Base-by-base conservation (phyloP, 345 rosid genomes). In the Lepidium africanum region DNA sequence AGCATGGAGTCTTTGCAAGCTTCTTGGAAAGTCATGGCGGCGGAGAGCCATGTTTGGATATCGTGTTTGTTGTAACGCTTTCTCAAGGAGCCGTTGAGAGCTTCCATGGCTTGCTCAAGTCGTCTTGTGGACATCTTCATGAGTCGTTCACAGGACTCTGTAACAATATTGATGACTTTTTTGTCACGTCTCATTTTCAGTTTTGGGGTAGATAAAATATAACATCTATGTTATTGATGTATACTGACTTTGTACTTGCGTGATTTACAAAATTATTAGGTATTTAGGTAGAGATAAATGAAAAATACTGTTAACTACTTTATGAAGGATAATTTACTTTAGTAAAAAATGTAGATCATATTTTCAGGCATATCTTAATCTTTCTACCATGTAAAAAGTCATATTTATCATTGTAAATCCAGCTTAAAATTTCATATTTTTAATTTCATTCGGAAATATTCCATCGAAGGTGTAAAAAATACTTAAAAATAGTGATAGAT, bases 31-130 rank as follows among this genome's bases (percentile, higher is more conserved):
- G 96, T 83, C 67, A 89, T 13, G 58, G 85, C 91, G 7, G 98
- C 88, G 23, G 92, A 87, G 21, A 92, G 78, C 92, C 92, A 92
- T 32, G 98, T 86, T 67, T 82, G 85, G 36, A 89, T 39, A 79
- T 92, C 84, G 23, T 71, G 55, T 60, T 82, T 87, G 16, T 16
- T 69, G 65, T 15, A 9, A 61, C 27, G 78, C 27, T 54, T 69
- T 69, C 65, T 11, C 35, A 86, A 63, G 48, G 80, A 78, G 14
- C 59, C 60, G 48, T 60, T 53, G 5, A 87, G 75, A 39, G 88
- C 90, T 51, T 68, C 71, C 9, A 71, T 53, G 0, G 92, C 82
- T 73, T 87, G 83, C 3, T 72, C 59, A 33, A 92, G 89, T 71
- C 82, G 65, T 72, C 55, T 80, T 4, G 78, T 74, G 0, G 95